Base-by-base conservation (phyloP, 371 early-diverging fungal genomes). In the Apophysomyces variabilis region DNA sequence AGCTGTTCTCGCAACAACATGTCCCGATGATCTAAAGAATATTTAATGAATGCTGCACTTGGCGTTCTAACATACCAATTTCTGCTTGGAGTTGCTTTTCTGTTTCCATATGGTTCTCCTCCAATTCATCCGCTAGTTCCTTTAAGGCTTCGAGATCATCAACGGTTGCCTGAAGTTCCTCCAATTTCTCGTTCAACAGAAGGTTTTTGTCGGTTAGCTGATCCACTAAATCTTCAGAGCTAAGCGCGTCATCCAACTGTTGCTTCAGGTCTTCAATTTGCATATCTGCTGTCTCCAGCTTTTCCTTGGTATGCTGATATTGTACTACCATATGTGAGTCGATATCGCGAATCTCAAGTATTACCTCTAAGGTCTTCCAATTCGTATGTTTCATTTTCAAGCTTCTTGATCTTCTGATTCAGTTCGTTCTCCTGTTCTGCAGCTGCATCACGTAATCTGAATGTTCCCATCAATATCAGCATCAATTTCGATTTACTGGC, bases 141-240 rank as follows among this genome's bases (percentile, higher is more conserved):
- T 91, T 90, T 37, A 96, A 78, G 7, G 95, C 92, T 76, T 98
- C 96, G 60, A 96, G 83, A 69, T 95, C 96, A 57, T 94, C 97
- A 41, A 94, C 86, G 1, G 78, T 79, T 44, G 81, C 78, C 61
- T 87, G 87, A 82, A 93, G 72, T 61, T 96, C 93, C 60, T 95
- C 95, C 43, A 96, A 69, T 70, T 85, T 80, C 69, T 92, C 92
- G 12, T 80, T 85, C 16, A 95, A 75, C 5, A 79, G 69, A 59
- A 93, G 73, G 69, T 95, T 96, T 83, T 91, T 91, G 38, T 90
- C 92, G 0, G 92, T 86, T 45, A 96, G 78, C 57, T 88, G 85
- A 63, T 91, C 91, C 4, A 95, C 89, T 69, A 95, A 72, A 57
- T 93, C 93, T 58, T 93, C 93, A 16, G 95, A 90, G 39, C 89